These are phyloP conservation scores for Yamadazyma philogaea DNA, from an alignment of 805 yeast species.

Conservation along the genomic window DNA sequence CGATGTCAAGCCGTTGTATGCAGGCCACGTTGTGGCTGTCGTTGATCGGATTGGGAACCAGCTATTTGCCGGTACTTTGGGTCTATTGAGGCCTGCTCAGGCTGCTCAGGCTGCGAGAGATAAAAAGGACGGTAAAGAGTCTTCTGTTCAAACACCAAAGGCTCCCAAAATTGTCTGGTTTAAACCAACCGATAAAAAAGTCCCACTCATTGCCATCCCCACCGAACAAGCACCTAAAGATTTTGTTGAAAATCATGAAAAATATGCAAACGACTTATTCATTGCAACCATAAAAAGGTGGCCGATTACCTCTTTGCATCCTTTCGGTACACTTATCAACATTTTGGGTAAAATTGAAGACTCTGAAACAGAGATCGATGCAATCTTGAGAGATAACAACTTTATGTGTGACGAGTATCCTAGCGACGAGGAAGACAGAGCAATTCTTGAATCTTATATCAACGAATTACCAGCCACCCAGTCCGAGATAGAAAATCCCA, in stretches of 20 bases:
- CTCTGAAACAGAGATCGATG: slow-evolving; percentile 75
- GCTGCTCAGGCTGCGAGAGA: slow-evolving; percentile 79
- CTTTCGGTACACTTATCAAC: slow-evolving; percentile 90
- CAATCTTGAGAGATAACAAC: slow-evolving; percentile 84
- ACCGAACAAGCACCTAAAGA: slow-evolving; percentile 97
- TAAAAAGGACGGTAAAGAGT: slow-evolving; percentile 45
- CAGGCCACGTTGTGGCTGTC: slow-evolving; percentile 98
- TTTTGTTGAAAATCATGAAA: slow-evolving; percentile 87
- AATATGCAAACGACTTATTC: slow-evolving; percentile 75
- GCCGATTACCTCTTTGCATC: slow-evolving; percentile 98
- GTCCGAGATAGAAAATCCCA: slow-evolving; percentile 29
- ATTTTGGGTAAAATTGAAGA: slow-evolving; percentile 81
- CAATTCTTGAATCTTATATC: slow-evolving; percentile 12
- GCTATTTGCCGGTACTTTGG: slow-evolving; percentile 89
- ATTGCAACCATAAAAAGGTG: slow-evolving; percentile 96
- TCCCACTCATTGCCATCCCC: slow-evolving; percentile 96
- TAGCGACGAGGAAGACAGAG: slow-evolving; percentile 28
- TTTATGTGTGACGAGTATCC: slow-evolving; percentile 78
- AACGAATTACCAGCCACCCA: slow-evolving; percentile 43
- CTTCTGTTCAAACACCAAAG: slow-evolving; percentile 42
- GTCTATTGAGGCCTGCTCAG: slow-evolving; percentile 91
- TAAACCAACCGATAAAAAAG: slow-evolving; percentile 97
- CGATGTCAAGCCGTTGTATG: slow-evolving; percentile 88
- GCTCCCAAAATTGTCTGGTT: slow-evolving; percentile 98
- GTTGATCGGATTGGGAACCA: slow-evolving; percentile 98